Evolutionary conservation across 2,329 filamentous ascomycete genomes (phyloP), one percentile per base, ranked within the genome.

Genomic region (Dactylellina sp.): DNA sequence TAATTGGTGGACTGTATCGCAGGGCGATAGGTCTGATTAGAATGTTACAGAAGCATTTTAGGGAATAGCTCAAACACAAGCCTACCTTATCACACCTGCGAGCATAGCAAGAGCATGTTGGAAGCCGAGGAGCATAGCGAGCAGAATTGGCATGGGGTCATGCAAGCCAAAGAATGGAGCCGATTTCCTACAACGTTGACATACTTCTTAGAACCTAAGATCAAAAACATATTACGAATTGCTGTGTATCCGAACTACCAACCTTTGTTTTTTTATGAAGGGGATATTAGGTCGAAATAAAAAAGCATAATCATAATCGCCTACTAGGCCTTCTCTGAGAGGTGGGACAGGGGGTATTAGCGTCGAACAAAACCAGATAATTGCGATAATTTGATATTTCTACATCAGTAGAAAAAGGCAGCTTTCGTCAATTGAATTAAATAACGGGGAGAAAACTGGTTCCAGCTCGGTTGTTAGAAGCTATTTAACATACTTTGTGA

Each of bases 281-380:
- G 46, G 42, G 4, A 65, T 62, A 14, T 60, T 53, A 28, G 86
- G 91, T 20, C 84, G 88, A 84, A 97, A 96, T 42, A 97, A 88
- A 79, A 93, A 95, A 37, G 81, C 91, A 85, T 97, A 97, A 84
- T 97, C 91, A 81, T 97, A 97, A 78, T 88, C 85, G 75, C 93
- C 93, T 64, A 97, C 81, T 24, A 97, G 85, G 11, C 93, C 93
- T 0, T 93, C 86, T 75, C 84, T 55, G 9, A 39, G 14, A 55
- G n/a, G 7, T 88, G 49, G 39, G 12, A 46, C 42, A 46, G 3
- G 37, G 32, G 37, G 5, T 14, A 14, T 16, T 40, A 40, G 11
- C 6, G 6, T 16, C n/a, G 37, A 14, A 7, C 12, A 6, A 4
- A 40, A 16, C 37, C 5, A 7, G 4, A 40, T 40, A 40, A 40